Conservation (phyloP, 2,329 filamentous ascomycete genomes). For the Trichoderma citrinoviride region DNA sequence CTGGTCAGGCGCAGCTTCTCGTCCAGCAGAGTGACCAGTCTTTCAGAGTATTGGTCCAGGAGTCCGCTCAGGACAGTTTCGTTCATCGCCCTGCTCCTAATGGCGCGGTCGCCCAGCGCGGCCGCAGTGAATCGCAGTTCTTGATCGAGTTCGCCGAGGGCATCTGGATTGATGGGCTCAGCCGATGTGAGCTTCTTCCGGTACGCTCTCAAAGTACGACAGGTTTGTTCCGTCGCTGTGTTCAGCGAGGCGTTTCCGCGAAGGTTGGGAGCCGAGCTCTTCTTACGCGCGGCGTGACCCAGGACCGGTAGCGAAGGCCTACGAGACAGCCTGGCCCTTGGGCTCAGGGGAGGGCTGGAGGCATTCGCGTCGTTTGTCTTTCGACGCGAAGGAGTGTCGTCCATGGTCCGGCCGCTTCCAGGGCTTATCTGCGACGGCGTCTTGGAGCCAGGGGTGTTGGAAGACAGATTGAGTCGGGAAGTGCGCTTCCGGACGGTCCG, state of each 20-base stretch:
- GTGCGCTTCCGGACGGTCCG: slow-evolving; percentile 53
- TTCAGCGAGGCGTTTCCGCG: slow-evolving; percentile 56
- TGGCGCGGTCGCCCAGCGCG: slow-evolving; percentile 57
- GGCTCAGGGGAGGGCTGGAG: slow-evolving; percentile 51
- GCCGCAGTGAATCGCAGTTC: slow-evolving; percentile 62
- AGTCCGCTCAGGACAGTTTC: slow-evolving; percentile 61
- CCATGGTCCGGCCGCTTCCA: slow-evolving; percentile 38
- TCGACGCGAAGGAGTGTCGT: slow-evolving; percentile 49
- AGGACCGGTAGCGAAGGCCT: slow-evolving; percentile 56
- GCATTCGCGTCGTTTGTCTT: slow-evolving; percentile 44
- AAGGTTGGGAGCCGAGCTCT: slow-evolving; percentile 46
- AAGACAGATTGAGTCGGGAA: slow-evolving; percentile 49
- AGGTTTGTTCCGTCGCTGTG: slow-evolving; percentile 63
- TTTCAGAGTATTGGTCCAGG: slow-evolving; percentile 72
- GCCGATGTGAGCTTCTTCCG: slow-evolving; percentile 60
- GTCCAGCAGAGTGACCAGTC: slow-evolving; percentile 67
- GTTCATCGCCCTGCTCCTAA: slow-evolving; percentile 53
- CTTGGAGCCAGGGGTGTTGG: slow-evolving; percentile 34
- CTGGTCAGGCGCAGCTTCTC: slow-evolving; percentile 60
- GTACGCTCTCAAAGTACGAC: slow-evolving; percentile 60
- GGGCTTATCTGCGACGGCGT: slow-evolving; percentile 46
- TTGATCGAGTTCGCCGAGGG: slow-evolving; percentile 61
- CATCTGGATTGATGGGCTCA: slow-evolving; percentile 55
- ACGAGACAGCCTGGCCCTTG: slow-evolving; percentile 45
- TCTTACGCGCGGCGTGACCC: slow-evolving; percentile 47